Percentiles rank a stretch among this genome's conserved stretches.
Evolutionary conservation across 805 yeast genomes (phyloP).

Genomic region (Zygotorulaspora sp.): DNA sequence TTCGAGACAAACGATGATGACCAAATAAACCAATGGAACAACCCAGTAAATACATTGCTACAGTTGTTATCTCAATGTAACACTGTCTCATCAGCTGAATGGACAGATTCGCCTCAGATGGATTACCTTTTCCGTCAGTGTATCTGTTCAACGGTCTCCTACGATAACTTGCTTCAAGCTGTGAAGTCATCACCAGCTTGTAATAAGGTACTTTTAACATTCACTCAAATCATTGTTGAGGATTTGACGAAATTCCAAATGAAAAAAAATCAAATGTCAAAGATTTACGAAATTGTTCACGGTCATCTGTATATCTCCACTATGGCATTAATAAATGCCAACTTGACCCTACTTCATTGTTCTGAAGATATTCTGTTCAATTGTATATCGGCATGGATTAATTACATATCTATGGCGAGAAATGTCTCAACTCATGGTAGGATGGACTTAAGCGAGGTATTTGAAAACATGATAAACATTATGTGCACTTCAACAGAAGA

Average conservation of each 20-base stretch:
- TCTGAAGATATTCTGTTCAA: conserved; percentile 19
- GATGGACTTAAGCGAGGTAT: conserved; percentile 32
- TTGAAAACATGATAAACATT: conserved; percentile 26
- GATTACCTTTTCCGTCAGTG: conserved; percentile 13
- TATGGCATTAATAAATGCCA: conserved; percentile 30
- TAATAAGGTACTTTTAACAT: conserved; percentile 27
- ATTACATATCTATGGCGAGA: conserved; percentile 31
- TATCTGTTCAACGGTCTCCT: conserved; percentile 20
- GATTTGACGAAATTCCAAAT: conserved; percentile 33
- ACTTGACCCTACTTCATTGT: conserved; percentile 13
- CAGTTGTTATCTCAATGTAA: conserved; percentile 17
- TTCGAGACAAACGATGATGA: conserved; percentile 6
- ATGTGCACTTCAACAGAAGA: conserved; percentile 31
- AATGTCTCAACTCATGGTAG: conserved; percentile 24
- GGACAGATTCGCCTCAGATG: conserved; percentile 15
- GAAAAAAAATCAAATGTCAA: conserved; percentile 24
- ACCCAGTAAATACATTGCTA: conserved; percentile 33
- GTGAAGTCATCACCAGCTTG: conserved; percentile 19
- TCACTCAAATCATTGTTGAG: conserved; percentile 34
- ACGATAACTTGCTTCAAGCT: conserved; percentile 25
- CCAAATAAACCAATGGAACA: conserved; percentile 27
- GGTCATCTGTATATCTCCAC: conserved; percentile 33
- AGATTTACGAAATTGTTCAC: conserved; percentile 31
- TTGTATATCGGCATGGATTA: conserved; percentile 32
- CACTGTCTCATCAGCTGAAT: conserved; percentile 10